phyloP scores from a whole-genome alignment of 371 early-diverging fungal species.

The Mortierella sp. region DNA sequence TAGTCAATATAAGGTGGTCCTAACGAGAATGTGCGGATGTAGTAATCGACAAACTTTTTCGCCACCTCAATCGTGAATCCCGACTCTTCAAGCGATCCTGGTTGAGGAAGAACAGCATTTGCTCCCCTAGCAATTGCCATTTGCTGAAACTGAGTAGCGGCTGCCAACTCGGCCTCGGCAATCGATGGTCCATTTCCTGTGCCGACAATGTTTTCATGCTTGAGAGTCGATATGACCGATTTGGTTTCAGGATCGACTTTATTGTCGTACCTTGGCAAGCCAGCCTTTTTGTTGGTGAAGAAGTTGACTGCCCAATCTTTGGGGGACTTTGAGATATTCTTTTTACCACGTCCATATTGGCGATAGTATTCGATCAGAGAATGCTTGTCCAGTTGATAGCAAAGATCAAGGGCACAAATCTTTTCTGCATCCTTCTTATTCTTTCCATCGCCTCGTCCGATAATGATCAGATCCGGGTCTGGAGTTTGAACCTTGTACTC shows the following conservation, averaged over 20 bases:
- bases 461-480: constrained; percentile 36
- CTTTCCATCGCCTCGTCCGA: constrained; percentile 53
- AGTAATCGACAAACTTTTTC: constrained; percentile 57
- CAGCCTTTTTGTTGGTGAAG: constrained; percentile 48
- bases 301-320: constrained; percentile 56
- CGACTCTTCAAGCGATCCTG: constrained; percentile 43
- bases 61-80: constrained; percentile 51
- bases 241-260: constrained; percentile 29
- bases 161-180: constrained; percentile 52
- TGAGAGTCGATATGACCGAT: constrained; percentile 37
- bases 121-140: constrained; percentile 53
- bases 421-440: constrained; percentile 60
- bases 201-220: constrained; percentile 48
- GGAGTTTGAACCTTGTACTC: constrained; percentile 54
- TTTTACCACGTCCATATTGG: constrained; percentile 49
- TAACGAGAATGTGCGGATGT: constrained; percentile 43
- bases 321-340: constrained; percentile 37
- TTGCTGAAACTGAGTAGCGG: constrained; percentile 56
- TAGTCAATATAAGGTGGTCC: constrained; percentile 55
- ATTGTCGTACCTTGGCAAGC: constrained; percentile 47
- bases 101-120: constrained; percentile 25
- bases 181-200: constrained; percentile 40
- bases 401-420: constrained; percentile 51
- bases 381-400: constrained; percentile 51
- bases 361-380: constrained; percentile 55